phyloP scores from a whole-genome alignment of 192 early-diverging fungal species.

The Linnemannia exigua region DNA sequence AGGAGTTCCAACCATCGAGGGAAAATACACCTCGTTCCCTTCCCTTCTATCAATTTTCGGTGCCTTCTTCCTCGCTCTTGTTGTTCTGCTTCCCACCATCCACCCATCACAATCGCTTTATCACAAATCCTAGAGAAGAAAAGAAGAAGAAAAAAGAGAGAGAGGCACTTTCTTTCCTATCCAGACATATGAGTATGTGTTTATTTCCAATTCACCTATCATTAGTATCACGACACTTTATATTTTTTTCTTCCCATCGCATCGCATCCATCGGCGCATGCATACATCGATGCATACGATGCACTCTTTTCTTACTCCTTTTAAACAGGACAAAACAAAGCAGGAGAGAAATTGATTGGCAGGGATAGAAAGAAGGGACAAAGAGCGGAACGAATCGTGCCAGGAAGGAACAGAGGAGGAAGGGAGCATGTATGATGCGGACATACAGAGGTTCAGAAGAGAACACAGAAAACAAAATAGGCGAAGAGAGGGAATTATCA shows the following conservation, averaged over 20 bases:
- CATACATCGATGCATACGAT: slow-evolving; percentile 9
- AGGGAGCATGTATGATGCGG: no score
- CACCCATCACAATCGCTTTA: background rate
- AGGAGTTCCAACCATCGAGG: background rate
- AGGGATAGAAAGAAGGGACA: background rate
- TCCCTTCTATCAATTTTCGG: background rate
- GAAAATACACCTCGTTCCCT: no score
- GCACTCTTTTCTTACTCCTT: background rate
- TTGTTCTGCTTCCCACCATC: background rate
- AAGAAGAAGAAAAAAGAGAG: background rate
- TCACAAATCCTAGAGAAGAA: background rate
- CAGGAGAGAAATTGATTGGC: slow-evolving; percentile 1
- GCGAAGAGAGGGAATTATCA: no score
- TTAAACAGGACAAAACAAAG: background rate
- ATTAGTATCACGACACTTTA: background rate
- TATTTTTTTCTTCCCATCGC: background rate
- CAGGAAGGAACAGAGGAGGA: background rate
- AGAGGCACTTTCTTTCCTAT: background rate
- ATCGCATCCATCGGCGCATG: slow-evolving; percentile 4
- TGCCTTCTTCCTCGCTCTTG: background rate
- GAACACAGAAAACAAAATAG: no score
- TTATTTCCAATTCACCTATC: background rate
- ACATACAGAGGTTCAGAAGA: no score
- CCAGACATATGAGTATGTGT: background rate
- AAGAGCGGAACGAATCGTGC: background rate